phyloP scores from a whole-genome alignment of 2,329 filamentous ascomycete genomes.

The Penicillium corylophilum region DNA sequence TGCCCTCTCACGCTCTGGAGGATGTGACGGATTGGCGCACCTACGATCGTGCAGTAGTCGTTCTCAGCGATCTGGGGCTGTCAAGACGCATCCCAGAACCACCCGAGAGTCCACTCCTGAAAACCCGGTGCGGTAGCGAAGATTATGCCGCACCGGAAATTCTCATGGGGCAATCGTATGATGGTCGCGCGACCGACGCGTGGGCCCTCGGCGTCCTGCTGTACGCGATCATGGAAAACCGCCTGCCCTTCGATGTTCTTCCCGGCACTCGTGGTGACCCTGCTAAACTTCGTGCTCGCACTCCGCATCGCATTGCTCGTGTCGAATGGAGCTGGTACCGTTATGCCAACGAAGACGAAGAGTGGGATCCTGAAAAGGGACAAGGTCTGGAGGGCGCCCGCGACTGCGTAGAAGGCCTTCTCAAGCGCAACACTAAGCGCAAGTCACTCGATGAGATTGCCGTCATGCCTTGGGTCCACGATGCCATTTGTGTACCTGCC shows the following conservation, averaged over 20 bases:
- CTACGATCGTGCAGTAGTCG: conserved; percentile 80
- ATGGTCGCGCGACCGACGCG: conserved; percentile 85
- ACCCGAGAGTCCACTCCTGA: conserved; percentile 79
- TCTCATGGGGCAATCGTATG: conserved; percentile 90
- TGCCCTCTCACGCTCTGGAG: conserved; percentile 67
- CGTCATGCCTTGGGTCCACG: conserved; percentile 71
- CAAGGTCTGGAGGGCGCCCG: conserved; percentile 71
- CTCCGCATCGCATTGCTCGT: conserved; percentile 89
- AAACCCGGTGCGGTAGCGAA: conserved; percentile 90
- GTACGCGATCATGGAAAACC: conserved; percentile 89
- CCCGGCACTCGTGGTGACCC: conserved; percentile 72
- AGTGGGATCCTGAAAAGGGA: conserved; percentile 72
- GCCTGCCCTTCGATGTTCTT: conserved; percentile 86
- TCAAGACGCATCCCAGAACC: conserved; percentile 74
- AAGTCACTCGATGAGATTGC: conserved; percentile 74
- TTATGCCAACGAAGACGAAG: conserved; percentile 78
- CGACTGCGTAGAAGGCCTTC: conserved; percentile 75
- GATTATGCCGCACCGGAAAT: conserved; percentile 97
- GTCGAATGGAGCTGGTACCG: conserved; percentile 95
- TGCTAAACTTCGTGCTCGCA: conserved; percentile 73
- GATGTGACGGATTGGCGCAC: conserved; percentile 67
- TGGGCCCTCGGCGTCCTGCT: conserved; percentile 94
- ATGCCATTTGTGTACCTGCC: conserved; percentile 67
- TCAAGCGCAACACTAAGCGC: conserved; percentile 78
- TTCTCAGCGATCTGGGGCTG: conserved; percentile 86